These are phyloP conservation scores for Saccharomyces hybrid DNA, from an alignment of 1,139 yeast genomes.

Conservation along the genomic window DNA sequence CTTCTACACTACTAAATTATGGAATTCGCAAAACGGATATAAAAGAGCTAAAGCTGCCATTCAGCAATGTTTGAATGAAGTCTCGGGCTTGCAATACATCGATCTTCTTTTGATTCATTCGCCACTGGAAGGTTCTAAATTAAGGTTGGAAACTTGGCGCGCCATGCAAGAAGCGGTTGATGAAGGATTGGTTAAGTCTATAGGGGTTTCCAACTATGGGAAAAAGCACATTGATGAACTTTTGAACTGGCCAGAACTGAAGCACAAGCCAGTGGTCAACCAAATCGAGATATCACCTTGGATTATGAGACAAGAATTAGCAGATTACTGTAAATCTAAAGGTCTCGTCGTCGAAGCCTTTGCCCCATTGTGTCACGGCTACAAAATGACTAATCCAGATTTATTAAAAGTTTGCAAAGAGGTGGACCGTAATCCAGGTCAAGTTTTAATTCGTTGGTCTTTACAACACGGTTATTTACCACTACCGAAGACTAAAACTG, in stretches of 20 bases:
- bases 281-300: slow-evolving; percentile 72
- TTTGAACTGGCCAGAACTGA: slow-evolving; percentile 44
- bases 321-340: slow-evolving; percentile 44
- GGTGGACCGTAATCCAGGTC: slow-evolving; percentile 35
- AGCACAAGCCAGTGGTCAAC: slow-evolving; percentile 52
- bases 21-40: slow-evolving; percentile 55
- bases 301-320: slow-evolving; percentile 60
- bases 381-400: slow-evolving; percentile 42
- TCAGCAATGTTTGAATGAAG: slow-evolving; percentile 41
- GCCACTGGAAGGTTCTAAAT: slow-evolving; percentile 46
- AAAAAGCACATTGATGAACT: slow-evolving; percentile 52
- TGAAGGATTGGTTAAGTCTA: slow-evolving; percentile 44
- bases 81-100: slow-evolving; percentile 38
- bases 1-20: slow-evolving; percentile 63
- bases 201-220: slow-evolving; percentile 70
- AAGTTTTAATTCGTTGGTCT: slow-evolving; percentile 44
- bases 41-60: slow-evolving; percentile 49
- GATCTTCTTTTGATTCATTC: slow-evolving; percentile 52
- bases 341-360: slow-evolving; percentile 58
- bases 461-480: slow-evolving; percentile 59
- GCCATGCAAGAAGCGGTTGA: slow-evolving; percentile 64
- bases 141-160: slow-evolving; percentile 48
- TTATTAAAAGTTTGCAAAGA: slow-evolving; percentile 35
- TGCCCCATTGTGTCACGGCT: slow-evolving; percentile 63
- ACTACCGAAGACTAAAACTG: slow-evolving; percentile 58